These are phyloP conservation scores for Fusarium mangiferae DNA, from an alignment of 2,329 filamentous ascomycete species.

Conservation along the genomic window DNA sequence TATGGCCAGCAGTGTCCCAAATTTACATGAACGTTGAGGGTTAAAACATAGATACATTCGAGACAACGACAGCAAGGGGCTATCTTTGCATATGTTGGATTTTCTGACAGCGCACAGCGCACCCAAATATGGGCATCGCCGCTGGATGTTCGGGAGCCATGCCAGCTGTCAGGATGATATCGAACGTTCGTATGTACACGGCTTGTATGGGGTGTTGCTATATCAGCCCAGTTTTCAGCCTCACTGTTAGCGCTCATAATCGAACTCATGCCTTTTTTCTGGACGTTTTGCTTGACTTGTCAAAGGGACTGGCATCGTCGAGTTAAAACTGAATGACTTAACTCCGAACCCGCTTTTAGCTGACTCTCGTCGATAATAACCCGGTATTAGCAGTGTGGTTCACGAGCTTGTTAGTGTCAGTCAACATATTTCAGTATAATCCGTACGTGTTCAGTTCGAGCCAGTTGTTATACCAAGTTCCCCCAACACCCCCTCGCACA, in stretches of 20 bases:
- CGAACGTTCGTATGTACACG: neutral
- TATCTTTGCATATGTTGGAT: neutral
- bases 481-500: conserved; percentile 9
- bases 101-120: neutral
- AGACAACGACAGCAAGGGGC: neutral
- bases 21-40: neutral
- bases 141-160: neutral
- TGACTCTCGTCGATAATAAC: neutral
- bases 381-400: neutral
- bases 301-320: neutral
- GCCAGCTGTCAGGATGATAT: neutral
- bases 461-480: conserved; percentile 5
- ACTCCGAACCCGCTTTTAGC: neutral
- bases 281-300: neutral
- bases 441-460: neutral
- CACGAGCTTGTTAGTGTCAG: neutral
- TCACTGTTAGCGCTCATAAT: neutral
- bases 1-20: neutral
- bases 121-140: neutral
- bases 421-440: neutral
- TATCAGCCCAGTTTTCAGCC: conserved; percentile 11
- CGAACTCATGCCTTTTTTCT: neutral
- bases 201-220: conserved; percentile 1
- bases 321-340: neutral
- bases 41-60: neutral